Percentiles rank a stretch among this genome's conserved stretches.
Conservation (phyloP, 2,329 filamentous ascomycete species). For the Knufia petricola region DNA sequence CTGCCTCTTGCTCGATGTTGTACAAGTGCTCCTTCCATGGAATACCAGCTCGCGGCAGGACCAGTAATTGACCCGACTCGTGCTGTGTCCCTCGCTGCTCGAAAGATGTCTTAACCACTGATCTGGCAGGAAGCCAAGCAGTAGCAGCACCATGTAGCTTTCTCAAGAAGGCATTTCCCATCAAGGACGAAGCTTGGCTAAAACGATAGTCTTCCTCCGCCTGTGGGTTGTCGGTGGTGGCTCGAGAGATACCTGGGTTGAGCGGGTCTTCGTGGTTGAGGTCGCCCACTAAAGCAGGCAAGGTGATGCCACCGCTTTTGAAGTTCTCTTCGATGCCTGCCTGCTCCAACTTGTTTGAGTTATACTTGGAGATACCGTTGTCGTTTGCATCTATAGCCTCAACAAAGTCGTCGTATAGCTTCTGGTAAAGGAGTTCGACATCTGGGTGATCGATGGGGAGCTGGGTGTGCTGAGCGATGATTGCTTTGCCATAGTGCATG, state of each 20-base stretch:
- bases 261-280: constrained; percentile 58
- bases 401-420: constrained; percentile 86
- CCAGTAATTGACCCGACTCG: constrained; percentile 65
- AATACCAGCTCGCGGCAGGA: constrained; percentile 65
- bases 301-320: constrained; percentile 68
- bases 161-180: constrained; percentile 78
- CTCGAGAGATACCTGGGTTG: constrained; percentile 38
- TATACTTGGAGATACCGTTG: constrained; percentile 82
- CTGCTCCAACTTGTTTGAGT: constrained; percentile 56
- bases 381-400: constrained; percentile 97
- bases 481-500: constrained; percentile 82
- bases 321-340: constrained; percentile 75
- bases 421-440: constrained; percentile 68
- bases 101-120: constrained; percentile 69
- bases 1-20: constrained; percentile 60
- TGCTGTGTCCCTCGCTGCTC: constrained; percentile 58
- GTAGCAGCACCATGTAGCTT: constrained; percentile 66
- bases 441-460: constrained; percentile 54
- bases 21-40: constrained; percentile 98
- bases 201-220: constrained; percentile 74
- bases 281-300: constrained; percentile 73
- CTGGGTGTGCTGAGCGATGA: constrained; percentile 61
- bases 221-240: constrained; percentile 48
- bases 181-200: constrained; percentile 63
- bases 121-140: constrained; percentile 80